These are phyloP conservation scores for Phyllostachys edulis DNA, from an alignment of 176 grass and related monocot genomes.

Conservation along the genomic window DNA sequence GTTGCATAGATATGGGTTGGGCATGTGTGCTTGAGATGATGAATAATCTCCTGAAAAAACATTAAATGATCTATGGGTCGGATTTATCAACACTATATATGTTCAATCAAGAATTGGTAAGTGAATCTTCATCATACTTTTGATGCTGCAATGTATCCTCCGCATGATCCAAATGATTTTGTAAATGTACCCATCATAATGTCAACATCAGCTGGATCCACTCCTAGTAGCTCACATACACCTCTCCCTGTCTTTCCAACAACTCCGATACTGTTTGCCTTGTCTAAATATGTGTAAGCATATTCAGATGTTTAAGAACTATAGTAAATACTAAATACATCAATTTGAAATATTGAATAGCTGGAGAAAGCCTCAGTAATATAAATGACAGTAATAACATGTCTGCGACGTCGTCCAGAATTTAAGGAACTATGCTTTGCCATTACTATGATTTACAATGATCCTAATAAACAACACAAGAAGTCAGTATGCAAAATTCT, in stretches of 20 bases:
- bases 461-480: slow-evolving; percentile 13
- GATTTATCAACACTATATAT: slow-evolving; percentile 23
- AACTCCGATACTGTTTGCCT: slow-evolving; percentile 95
- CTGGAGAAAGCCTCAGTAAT: too few relatives aligned
- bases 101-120: slow-evolving; percentile 18
- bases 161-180: slow-evolving; percentile 90
- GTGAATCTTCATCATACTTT: slow-evolving; percentile 47
- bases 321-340: too few relatives aligned
- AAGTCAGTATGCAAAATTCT: slow-evolving; percentile 9
- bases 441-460: slow-evolving; percentile 10
- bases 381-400: too few relatives aligned
- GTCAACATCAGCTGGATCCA: slow-evolving; percentile 81
- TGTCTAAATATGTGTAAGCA: slow-evolving; percentile 89
- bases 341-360: too few relatives aligned
- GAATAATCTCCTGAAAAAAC: slow-evolving; percentile 78
- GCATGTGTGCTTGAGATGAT: slow-evolving; percentile 52
- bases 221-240: slow-evolving; percentile 84
- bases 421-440: not conserved
- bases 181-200: too few relatives aligned
- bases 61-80: slow-evolving; percentile 9
- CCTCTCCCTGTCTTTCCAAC: slow-evolving; percentile 81
- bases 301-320: slow-evolving; percentile 10
- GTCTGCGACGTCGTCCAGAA: not conserved
- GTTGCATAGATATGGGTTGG: too few relatives aligned
- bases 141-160: slow-evolving; percentile 91